Base-by-base conservation (phyloP, 306 rosid genomes). In the barrel medic (Medicago truncatula) region DNA sequence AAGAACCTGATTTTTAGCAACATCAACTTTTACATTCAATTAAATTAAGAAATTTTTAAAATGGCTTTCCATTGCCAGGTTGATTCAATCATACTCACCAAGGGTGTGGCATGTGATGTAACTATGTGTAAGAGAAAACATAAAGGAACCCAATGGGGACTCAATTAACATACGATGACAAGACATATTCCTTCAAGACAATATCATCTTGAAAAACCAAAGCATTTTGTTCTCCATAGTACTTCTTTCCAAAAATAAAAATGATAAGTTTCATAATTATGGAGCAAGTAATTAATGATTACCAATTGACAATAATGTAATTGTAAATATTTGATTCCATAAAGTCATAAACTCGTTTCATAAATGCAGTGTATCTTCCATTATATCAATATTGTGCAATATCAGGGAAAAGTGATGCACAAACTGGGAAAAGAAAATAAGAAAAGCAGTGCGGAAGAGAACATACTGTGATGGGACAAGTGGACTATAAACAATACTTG, bases 401-500 rank as follows among this genome's bases (percentile, higher is more conserved):
- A 57, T 23, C 31, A 25, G 59, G 25, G 39, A 41, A 6, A 65
- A 70, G 31, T 47, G 43, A 49, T 59, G 13, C 49, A 38, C 66
- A 41, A 61, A 67, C 14, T 5, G 1, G 36, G 56, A 6, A 34
- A 62, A 66, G 17, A 73, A 80, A 80, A 67, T 5, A 16, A 72
- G 49, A 65, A 82, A 73, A 56, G 77, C 70, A 74, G 67, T 59
- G 63, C 65, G 50, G 83, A 85, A 85, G 83, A 84, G 86, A 79
- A 78, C 98, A 70, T 95, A 95, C 98, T 92, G 98, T 17, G 93
- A 92, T 17, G 96, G 97, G 66, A 90, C 96, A 73, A 95, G 97
- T 11, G 98, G 98, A 83, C 91, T 92, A 81, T 92, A 95, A 69
- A 85, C 96, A 79, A 95, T 90, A 86, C 78, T 84, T 73, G 97